Evolutionary conservation across 2,329 filamentous ascomycete species (phyloP).

Genomic region (Diaporthe ilicicola): DNA sequence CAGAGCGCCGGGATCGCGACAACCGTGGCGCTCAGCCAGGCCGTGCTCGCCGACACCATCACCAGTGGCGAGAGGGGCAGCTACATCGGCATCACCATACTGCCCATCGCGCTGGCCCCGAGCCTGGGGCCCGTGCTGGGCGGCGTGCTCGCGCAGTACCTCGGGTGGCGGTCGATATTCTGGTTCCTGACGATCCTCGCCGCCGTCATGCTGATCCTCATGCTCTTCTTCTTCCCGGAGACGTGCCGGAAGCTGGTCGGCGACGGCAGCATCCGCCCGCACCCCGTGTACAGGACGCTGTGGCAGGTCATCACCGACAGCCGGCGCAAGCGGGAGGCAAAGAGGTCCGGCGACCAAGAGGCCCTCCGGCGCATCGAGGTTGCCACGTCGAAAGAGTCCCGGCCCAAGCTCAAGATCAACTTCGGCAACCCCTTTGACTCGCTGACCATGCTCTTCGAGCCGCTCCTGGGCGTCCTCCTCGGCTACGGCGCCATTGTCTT

Average conservation of each 20-base stretch:
- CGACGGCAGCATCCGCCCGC: constrained; percentile 50
- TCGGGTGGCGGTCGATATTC: constrained; percentile 61
- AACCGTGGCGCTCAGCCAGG: constrained; percentile 65
- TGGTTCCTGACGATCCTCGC: constrained; percentile 57
- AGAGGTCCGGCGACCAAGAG: constrained; percentile 18
- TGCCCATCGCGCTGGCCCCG: constrained; percentile 55
- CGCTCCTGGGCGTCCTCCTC: constrained; percentile 71
- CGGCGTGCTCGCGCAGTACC: constrained; percentile 55
- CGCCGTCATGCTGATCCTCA: constrained; percentile 44
- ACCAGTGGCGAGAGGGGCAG: constrained; percentile 69
- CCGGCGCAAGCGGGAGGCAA: constrained; percentile 14
- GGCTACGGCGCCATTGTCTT: constrained; percentile 55
- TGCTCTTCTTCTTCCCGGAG: constrained; percentile 55
- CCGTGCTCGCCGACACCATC: constrained; percentile 70
- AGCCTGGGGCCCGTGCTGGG: constrained; percentile 56
- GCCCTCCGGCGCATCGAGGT: constrained; percentile 22
- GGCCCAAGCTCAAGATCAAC: constrained; percentile 50
- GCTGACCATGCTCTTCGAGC: constrained; percentile 81
- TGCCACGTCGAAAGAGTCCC: constrained; percentile 9
- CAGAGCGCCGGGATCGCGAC: constrained; percentile 67
- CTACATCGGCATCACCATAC: constrained; percentile 63
- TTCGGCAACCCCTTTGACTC: constrained; percentile 91
- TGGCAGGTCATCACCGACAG: constrained; percentile 39
- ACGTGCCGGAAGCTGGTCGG: constrained; percentile 53
- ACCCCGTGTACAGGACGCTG: constrained; percentile 38